Base-by-base conservation (phyloP, 441 rosid species). In the Populus hybrid region DNA sequence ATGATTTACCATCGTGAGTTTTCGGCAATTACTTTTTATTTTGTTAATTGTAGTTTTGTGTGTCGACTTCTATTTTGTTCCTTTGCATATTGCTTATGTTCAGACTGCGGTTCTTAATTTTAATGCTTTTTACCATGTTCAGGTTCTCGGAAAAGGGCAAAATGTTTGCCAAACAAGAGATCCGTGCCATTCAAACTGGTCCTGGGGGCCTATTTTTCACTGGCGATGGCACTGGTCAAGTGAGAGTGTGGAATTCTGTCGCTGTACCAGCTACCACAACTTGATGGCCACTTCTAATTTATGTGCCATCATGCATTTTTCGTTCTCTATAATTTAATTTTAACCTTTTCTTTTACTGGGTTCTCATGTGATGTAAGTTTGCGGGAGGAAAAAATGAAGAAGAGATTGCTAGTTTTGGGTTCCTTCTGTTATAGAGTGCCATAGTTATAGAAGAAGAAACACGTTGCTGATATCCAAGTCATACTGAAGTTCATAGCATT, bases 1-100 rank as follows among this genome's bases (percentile, higher is more conserved):
- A 89, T 50, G 98, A 97, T 88, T 79, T 97, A 68, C 99, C 99
- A 70, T 92, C 98, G 99, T 97, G 84, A 94, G 99, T 85, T 75
- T 81, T 59, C 10, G 14, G 46, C 68, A 50, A 61, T 68, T 18
- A 69, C 32, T 10, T 10, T 79, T 77, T 50, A 24, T 12, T 18
- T 70, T 8, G 32, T 30, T 30, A 30, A 30, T 30, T 3, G 4
- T 30, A 30, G 32, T 50, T 46, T 7, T 71, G 59, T 24, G 28
- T 11, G 40, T 53, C 63, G 12, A 21, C 21, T 32, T 18, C 21
- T 8, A 14, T 67, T 23, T 18, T 42, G 14, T 61, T 70, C 11
- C 67, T 30, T 1, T 3, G 32, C 12, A 12, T 14, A 9, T 40
- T 21, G 40, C 6, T 35, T 16, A 8, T n/a, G 16, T 2, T 64